Evolutionary conservation across 2,329 filamentous ascomycete species (phyloP), one percentile per base, ranked within the genome.

Genomic region (Penicillium sclerotiorum): DNA sequence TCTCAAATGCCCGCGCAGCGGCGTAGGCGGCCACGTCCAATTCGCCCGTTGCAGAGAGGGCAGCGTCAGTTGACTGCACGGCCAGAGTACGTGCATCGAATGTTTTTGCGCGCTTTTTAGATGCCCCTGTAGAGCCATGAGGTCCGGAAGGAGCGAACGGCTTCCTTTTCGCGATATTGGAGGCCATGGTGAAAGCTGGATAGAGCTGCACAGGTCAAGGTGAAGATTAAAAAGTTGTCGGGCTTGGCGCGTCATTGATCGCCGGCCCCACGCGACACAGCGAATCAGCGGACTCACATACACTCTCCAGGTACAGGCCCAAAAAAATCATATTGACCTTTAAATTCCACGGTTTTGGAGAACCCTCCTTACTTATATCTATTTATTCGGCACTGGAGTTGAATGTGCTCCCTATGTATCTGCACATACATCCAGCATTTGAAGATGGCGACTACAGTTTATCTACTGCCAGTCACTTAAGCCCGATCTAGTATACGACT

Each of bases 1-100:
- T 95, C 75, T 97, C 93, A 63, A 89, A 95, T 65, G 95, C 87
- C 52, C 92, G 88, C 9, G 90, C 86, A 59, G 85, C 85, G 59
- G 97, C 80, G 63, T 97, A 99, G 22, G 87, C 83, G 59, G 88
- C 84, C 44, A 96, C 81, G 66, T 96, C 87, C 52, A 99, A 80
- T 66, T 95, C 87, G 66, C 93, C 94, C 71, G 82, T 79, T 48
- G 75, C 76, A 59, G 83, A 83, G 41, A 77, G 69, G 23, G 74
- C 74, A 39, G 74, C 71, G 22, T 76, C 73, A 37, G 73, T 66
- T 28, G 73, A 71, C 59, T 77, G 74, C 8, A 73, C 71, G 13
- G 73, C 71, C 17, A 77, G 65, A 8, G 65, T 68, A 37, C 74
- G 73, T 33, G 74, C 73, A 60, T 76, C 69, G 30, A 65, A 64